phyloP scores from a whole-genome alignment of 2,329 filamentous ascomycete species.

The Aspergillus awamori region DNA sequence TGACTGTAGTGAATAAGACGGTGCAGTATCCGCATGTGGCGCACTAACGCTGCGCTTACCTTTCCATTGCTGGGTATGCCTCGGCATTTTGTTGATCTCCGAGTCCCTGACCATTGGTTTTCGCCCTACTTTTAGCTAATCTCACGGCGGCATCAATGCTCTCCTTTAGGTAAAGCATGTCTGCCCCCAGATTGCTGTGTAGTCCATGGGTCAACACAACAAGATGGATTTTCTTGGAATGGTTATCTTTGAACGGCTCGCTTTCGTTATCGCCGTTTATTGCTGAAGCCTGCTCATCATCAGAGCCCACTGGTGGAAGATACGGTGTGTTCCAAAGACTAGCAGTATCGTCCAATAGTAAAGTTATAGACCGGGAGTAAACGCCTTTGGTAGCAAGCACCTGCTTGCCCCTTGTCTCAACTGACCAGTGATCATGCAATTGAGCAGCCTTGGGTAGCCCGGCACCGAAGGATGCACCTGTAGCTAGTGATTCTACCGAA shows the following conservation, averaged over 20 bases:
- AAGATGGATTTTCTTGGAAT: slow-evolving; percentile 68
- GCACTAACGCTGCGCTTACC: slow-evolving; percentile 12
- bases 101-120: slow-evolving; percentile 35
- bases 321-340: slow-evolving; percentile 90
- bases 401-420: slow-evolving; percentile 56
- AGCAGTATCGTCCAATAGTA: slow-evolving; percentile 85
- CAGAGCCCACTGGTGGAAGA: slow-evolving; percentile 64
- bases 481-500: slow-evolving; percentile 70
- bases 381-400: slow-evolving; percentile 71
- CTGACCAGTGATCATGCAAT: slow-evolving; percentile 75
- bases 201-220: slow-evolving; percentile 92
- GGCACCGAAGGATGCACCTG: slow-evolving; percentile 55
- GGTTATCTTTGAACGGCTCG: slow-evolving; percentile 24
- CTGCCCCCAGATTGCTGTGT: slow-evolving; percentile 91
- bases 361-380: slow-evolving; percentile 76
- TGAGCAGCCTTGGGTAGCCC: slow-evolving; percentile 64
- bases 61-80: not conserved
- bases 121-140: slow-evolving; percentile 63
- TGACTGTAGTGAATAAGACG: too few species aligned
- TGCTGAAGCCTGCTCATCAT: slow-evolving; percentile 32
- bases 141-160: slow-evolving; percentile 85
- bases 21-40: not conserved
- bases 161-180: slow-evolving; percentile 97
- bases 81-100: not conserved
- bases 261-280: slow-evolving; percentile 18